phyloP scores from a whole-genome alignment of 139 green algal species.

The Chlorella sp. region DNA sequence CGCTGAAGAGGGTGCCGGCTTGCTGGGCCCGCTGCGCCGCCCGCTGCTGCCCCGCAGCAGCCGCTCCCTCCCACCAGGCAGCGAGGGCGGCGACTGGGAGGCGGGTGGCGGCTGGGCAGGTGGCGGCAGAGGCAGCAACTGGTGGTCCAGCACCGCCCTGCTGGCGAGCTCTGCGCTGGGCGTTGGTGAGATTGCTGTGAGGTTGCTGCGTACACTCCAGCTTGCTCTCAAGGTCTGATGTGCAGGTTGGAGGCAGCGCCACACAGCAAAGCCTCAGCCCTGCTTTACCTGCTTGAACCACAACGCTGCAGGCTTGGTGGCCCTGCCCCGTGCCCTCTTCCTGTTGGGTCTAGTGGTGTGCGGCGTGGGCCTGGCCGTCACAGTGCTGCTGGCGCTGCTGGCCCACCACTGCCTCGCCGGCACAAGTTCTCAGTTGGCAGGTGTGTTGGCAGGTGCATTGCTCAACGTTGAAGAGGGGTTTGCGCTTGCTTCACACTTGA shows the following conservation, averaged over 20 bases:
- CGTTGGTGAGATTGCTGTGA: constrained; percentile 1
- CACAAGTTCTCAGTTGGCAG: background rate
- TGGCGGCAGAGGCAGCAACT: background rate
- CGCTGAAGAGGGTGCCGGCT: background rate
- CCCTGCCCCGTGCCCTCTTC: background rate
- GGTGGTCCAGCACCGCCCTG: background rate
- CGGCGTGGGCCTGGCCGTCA: background rate
- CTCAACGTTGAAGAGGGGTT: no score
- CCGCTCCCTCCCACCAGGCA: background rate
- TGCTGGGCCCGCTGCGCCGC: background rate
- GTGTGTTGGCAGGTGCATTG: background rate
- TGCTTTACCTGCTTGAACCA: no score
- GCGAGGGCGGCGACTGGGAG: background rate
- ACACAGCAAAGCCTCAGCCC: no score
- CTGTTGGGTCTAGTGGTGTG: constrained; percentile 1
- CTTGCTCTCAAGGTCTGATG: no score
- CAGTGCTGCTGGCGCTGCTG: background rate
- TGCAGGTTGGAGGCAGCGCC: no score
- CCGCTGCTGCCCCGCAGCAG: background rate
- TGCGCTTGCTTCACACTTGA: no score
- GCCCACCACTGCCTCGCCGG: background rate
- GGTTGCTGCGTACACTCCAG: no score
- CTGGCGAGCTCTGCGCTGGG: constrained; percentile 7
- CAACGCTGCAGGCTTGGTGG: background rate
- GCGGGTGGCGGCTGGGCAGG: background rate